Base-by-base conservation (phyloP, 2,329 filamentous ascomycete genomes). In the Colletotrichum sublineola region DNA sequence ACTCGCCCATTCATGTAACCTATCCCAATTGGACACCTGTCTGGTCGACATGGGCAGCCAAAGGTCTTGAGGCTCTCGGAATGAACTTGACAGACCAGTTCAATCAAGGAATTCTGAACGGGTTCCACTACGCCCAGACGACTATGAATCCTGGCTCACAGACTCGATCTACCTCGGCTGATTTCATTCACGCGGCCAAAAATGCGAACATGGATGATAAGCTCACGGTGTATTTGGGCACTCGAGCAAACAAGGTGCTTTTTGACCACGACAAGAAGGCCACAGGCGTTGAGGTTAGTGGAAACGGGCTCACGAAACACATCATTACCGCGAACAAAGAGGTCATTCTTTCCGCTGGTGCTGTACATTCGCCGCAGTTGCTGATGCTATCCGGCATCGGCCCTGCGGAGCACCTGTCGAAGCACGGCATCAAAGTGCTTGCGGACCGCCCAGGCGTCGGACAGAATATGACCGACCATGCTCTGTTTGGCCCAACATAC, bases 401-500 rank as follows among this genome's bases (percentile, higher is more conserved):
- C 0, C 86, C 86, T 0, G 76, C 77, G 0, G 74, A 66, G 0
- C 80, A 86, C 44, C 78, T 88, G 0, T 69, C 79, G 11, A 77
- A 78, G 63, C 78, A 80, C 38, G 75, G 75, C 5, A 84, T 85
- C 67, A 79, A 82, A 1, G 82, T 89, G 14, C 73, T 90, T 48
- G 79, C 80, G 1, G 84, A 91, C 74, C 81, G 88, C 0, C 88
- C 90, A 5, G 93, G 93, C 8, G 99, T 99, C 81, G 91, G 94
- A 29, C 86, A 95, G 75, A 92, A 95, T 79, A 84, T 99, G 24
- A 91, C 97, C 73, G 91, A 88, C 5, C 98, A 96, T 42, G 55
- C 63, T 24, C 42, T 72, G 18, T 72, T 72, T 8, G 69, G 69
- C 15, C 65, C 65, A 7, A 56, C 69, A 12, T 58, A 60, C 24